phyloP scores from a whole-genome alignment of 78 protist species.

The Pigoraptor vietnamica region DNA sequence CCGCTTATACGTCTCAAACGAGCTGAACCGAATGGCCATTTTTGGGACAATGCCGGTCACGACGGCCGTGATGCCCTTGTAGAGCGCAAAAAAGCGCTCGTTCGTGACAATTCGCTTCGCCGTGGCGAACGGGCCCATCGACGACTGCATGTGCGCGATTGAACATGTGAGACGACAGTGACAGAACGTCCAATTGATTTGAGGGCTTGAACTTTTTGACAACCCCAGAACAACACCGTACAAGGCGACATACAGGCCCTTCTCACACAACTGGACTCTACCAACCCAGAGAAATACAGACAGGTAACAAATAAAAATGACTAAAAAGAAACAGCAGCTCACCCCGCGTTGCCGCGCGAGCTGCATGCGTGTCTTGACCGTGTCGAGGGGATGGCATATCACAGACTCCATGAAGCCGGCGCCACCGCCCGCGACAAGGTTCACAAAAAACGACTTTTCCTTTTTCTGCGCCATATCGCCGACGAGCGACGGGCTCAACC shows the following conservation, averaged over 20 bases:
- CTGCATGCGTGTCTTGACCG: slow-evolving; percentile 41
- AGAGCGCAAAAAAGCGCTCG: background rate
- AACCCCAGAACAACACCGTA: too few species aligned
- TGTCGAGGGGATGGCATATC: slow-evolving; percentile 45
- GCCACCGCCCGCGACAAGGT: slow-evolving; percentile 34
- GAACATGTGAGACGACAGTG: background rate
- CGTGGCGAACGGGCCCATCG: background rate
- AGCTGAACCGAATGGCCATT: background rate
- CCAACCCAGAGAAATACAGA: background rate
- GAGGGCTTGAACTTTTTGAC: too few species aligned
- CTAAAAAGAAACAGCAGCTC: background rate
- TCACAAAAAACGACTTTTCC: slow-evolving; percentile 5
- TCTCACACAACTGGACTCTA: too few species aligned
- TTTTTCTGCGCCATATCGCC: slow-evolving; percentile 2
- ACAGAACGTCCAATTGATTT: too few species aligned
- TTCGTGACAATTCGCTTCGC: background rate
- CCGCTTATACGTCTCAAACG: background rate
- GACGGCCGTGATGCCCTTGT: background rate
- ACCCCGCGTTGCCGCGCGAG: slow-evolving; percentile 10
- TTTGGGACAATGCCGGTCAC: background rate
- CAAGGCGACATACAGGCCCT: too few species aligned
- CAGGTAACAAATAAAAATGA: background rate
- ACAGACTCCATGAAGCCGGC: slow-evolving; percentile 31
- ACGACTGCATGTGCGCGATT: background rate
- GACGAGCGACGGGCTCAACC: too few species aligned